A percentile compares a stretch with the other conserved stretches of the same genome.
Evolutionary conservation across 202 grass and related monocot genomes (phyloP).

Genomic region (Setaria viridis): DNA sequence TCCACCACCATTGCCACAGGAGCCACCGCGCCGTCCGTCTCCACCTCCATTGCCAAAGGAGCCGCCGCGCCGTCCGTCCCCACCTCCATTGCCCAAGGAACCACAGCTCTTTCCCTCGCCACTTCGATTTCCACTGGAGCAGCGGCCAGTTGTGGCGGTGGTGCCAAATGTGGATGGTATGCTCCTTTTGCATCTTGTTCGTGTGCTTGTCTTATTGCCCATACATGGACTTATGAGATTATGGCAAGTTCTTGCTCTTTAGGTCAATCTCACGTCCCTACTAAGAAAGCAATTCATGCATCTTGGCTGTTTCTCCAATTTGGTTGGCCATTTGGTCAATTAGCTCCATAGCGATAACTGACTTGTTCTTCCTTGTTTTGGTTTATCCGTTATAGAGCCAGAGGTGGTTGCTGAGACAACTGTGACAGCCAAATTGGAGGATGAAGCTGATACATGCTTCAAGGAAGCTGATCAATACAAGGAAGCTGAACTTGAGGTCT

Average conservation of each 20-base stretch:
- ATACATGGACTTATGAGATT: slow-evolving; percentile 40
- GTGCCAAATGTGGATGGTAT: slow-evolving; percentile 59
- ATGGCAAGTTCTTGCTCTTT: slow-evolving; percentile 34
- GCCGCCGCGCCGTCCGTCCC: neutral
- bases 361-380: slow-evolving; percentile 48
- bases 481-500: slow-evolving; percentile 44
- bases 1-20: slow-evolving; percentile 17
- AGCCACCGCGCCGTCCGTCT: neutral
- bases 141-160: slow-evolving; percentile 39
- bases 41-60: slow-evolving; percentile 10
- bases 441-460: slow-evolving; percentile 45
- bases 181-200: slow-evolving; percentile 39
- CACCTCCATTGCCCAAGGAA: neutral
- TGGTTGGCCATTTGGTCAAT: slow-evolving; percentile 24
- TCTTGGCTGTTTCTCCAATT: slow-evolving; percentile 39
- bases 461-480: slow-evolving; percentile 37
- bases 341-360: slow-evolving; percentile 23
- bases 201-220: slow-evolving; percentile 47
- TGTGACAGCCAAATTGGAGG: slow-evolving; percentile 40
- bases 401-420: slow-evolving; percentile 33
- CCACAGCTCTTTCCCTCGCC: neutral
- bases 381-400: slow-evolving; percentile 41
- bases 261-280: slow-evolving; percentile 29
- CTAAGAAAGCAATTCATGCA: slow-evolving; percentile 32
- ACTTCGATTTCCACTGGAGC: slow-evolving; percentile 36